phyloP scores from a whole-genome alignment of 768 basidiomycete species.

The Pleurotus cornucopiae region DNA sequence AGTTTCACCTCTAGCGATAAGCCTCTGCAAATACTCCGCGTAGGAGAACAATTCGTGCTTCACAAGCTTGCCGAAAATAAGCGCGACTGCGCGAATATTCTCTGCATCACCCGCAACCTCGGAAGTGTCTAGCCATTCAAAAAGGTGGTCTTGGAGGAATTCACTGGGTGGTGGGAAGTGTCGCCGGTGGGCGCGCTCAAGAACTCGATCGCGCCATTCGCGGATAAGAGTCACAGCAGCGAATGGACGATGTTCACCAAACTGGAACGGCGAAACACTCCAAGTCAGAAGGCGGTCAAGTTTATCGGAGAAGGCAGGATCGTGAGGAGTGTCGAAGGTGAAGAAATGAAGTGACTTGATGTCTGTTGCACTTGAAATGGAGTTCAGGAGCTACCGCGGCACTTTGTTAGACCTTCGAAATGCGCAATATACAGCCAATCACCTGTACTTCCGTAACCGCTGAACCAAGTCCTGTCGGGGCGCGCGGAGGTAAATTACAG shows the following conservation, averaged over 20 bases:
- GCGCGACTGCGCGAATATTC: slow-evolving; percentile 57
- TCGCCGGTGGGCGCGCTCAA: slow-evolving; percentile 59
- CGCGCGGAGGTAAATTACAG: slow-evolving; percentile 57
- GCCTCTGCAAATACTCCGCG: slow-evolving; percentile 67
- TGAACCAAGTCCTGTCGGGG: slow-evolving; percentile 54
- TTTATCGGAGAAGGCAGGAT: slow-evolving; percentile 54
- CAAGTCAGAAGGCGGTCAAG: slow-evolving; percentile 75
- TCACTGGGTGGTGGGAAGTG: slow-evolving; percentile 57
- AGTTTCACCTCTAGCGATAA: slow-evolving; percentile 75
- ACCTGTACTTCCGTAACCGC: slow-evolving; percentile 55
- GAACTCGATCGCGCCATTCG: slow-evolving; percentile 56
- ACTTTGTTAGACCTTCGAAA: background rate
- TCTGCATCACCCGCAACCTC: slow-evolving; percentile 52
- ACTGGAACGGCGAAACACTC: slow-evolving; percentile 78
- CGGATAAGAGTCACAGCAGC: slow-evolving; percentile 68
- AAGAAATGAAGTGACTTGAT: slow-evolving; percentile 59
- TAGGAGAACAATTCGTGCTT: slow-evolving; percentile 72
- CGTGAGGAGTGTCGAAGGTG: slow-evolving; percentile 35
- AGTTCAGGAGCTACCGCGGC: slow-evolving; percentile 61
- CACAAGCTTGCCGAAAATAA: slow-evolving; percentile 70
- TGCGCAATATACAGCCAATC: background rate
- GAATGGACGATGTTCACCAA: slow-evolving; percentile 76
- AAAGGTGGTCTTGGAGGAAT: slow-evolving; percentile 70
- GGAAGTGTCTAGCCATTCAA: slow-evolving; percentile 76
- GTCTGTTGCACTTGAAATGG: slow-evolving; percentile 63